phyloP scores from a whole-genome alignment of 495 filamentous ascomycete species.

The Acidiella bohemica region DNA sequence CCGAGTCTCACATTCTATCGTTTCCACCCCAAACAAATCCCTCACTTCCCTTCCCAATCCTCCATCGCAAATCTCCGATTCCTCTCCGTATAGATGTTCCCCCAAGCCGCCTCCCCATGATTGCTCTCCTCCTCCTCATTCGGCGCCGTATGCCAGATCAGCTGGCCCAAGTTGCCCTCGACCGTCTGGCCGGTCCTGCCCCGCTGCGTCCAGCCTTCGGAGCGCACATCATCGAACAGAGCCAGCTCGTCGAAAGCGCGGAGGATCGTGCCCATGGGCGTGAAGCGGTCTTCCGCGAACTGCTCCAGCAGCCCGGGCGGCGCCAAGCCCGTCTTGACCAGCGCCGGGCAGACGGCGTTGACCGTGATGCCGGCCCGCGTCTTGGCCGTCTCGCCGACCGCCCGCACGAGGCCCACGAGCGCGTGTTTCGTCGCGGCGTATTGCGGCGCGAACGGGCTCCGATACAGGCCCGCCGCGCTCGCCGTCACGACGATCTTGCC shows the following conservation, averaged over 20 bases:
- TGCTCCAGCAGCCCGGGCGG: constrained; percentile 27
- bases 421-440: constrained; percentile 29
- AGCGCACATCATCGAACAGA: constrained; percentile 2
- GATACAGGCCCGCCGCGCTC: constrained; percentile 24
- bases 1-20: no score
- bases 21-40: no score
- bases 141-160: constrained; percentile 12
- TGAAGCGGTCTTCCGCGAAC: constrained; percentile 31
- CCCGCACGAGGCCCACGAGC: constrained; percentile 28
- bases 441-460: constrained; percentile 24
- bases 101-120: constrained; percentile 11
- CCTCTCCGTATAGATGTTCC: constrained; percentile 12
- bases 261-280: constrained; percentile 30
- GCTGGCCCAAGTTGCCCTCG: constrained; percentile 14
- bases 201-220: constrained; percentile 11
- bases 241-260: constrained; percentile 20
- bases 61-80: constrained; percentile 18
- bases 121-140: background rate
- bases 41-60: constrained; percentile 7
- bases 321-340: constrained; percentile 28
- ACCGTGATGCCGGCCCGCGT: constrained; percentile 30
- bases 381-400: no score
- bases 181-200: constrained; percentile 13
- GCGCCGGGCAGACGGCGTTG: constrained; percentile 31
- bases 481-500: constrained; percentile 24